phyloP scores from a whole-genome alignment of 2,329 filamentous ascomycete species.

The Cladophialophora psammophila region DNA sequence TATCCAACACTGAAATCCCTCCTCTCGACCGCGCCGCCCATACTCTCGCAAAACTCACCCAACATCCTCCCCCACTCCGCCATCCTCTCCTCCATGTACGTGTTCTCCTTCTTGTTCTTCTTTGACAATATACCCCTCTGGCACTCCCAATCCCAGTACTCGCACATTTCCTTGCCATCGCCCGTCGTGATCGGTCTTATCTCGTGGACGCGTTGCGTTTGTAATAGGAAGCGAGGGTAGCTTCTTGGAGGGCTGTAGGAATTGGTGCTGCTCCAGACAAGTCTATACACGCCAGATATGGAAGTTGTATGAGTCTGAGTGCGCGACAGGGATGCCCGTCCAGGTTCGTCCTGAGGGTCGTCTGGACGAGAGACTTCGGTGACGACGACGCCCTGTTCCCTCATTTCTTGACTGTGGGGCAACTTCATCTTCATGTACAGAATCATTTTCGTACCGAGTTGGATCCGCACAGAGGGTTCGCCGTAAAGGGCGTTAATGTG shows the following conservation, averaged over 20 bases:
- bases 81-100: conserved; percentile 49
- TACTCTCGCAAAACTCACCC: conserved; percentile 47
- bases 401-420: conserved; percentile 35
- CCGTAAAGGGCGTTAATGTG: conserved; percentile 39
- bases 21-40: conserved; percentile 45
- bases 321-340: conserved; percentile 11
- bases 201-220: conserved; percentile 58
- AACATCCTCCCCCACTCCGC: conserved; percentile 52
- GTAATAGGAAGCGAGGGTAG: conserved; percentile 48
- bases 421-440: conserved; percentile 54
- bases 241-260: conserved; percentile 45
- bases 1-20: conserved; percentile 36
- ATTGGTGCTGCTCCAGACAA: conserved; percentile 47
- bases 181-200: conserved; percentile 49
- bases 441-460: conserved; percentile 53
- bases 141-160: conserved; percentile 51
- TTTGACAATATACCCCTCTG: conserved; percentile 54
- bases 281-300: conserved; percentile 37
- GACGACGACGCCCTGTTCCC: conserved; percentile 35
- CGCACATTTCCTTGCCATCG: conserved; percentile 48
- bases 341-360: conserved; percentile 31
- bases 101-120: conserved; percentile 53
- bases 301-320: conserved; percentile 39
- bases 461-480: conserved; percentile 43
- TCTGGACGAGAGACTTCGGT: conserved; percentile 40